These are phyloP conservation scores for Globisporangium paroecandrum DNA, from an alignment of 352 stramenopile genomes.

Conservation along the genomic window DNA sequence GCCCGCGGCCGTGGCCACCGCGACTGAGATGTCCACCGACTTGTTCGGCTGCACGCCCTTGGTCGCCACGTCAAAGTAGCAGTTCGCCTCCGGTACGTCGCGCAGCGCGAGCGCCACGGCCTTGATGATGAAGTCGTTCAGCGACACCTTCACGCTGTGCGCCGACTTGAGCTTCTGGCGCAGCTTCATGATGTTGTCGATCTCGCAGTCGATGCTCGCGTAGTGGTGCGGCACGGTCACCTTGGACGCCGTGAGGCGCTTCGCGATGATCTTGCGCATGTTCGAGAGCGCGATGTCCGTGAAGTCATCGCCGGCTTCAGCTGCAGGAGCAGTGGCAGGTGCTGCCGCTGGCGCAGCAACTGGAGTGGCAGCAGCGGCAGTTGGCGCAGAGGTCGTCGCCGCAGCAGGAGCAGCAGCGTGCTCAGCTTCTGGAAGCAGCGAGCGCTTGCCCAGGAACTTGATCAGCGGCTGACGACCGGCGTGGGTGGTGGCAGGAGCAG, in stretches of 20 bases:
- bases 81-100: constrained; percentile 95
- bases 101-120: constrained; percentile 94
- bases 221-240: constrained; percentile 97
- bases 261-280: constrained; percentile 99
- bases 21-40: constrained; percentile 96
- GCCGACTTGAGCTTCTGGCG: constrained; percentile 91
- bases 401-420: constrained; percentile 1
- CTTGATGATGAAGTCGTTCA: constrained; percentile 99
- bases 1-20: constrained; percentile 95
- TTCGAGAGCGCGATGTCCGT: constrained; percentile 88
- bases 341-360: not conserved
- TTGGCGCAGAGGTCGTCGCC: not conserved
- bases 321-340: constrained; percentile 5
- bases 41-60: constrained; percentile 79
- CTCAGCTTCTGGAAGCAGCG: constrained; percentile 38
- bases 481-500: constrained; percentile 16
- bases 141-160: constrained; percentile 95
- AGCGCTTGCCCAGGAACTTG: constrained; percentile 85
- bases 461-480: constrained; percentile 59
- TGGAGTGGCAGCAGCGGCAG: not conserved
- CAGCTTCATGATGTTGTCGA: constrained; percentile 89
- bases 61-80: constrained; percentile 62
- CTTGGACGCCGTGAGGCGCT: constrained; percentile 97
- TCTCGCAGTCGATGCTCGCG: constrained; percentile 93
- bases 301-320: constrained; percentile 41